Conservation (phyloP, 305 asterid species). For the Fraxinus sp. region DNA sequence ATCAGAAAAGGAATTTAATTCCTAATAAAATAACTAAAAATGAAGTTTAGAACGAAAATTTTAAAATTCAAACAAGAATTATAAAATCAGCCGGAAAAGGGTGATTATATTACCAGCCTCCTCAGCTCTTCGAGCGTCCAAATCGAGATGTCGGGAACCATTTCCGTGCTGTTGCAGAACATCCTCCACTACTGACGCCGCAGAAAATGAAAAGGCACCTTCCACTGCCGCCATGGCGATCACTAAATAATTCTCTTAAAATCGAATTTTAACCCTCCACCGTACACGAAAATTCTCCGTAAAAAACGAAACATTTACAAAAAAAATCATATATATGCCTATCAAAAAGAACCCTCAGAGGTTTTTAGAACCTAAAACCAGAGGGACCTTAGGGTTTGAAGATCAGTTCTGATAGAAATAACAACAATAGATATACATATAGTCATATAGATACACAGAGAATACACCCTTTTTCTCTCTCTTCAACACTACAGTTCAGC, state of each 20-base stretch:
- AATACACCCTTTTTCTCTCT: constrained; percentile 29
- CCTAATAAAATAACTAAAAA: neutral
- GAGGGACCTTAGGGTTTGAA: constrained; percentile 10
- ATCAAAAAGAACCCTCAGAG: neutral
- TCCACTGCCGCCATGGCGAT: constrained; percentile 41
- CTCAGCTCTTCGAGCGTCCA: constrained; percentile 83
- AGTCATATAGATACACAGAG: neutral
- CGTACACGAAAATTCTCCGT: constrained; percentile 26
- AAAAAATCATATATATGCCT: constrained; percentile 4
- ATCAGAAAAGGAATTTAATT: constrained; percentile 10
- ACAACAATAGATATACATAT: constrained; percentile 3
- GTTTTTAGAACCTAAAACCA: constrained; percentile 13
- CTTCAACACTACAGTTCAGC: constrained; percentile 31
- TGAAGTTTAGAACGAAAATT: neutral
- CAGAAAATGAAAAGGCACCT: constrained; percentile 52
- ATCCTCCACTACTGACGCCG: constrained; percentile 87
- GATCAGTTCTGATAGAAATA: constrained; percentile 17
- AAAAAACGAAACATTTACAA: neutral
- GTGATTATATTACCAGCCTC: constrained; percentile 68
- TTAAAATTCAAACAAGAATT: neutral
- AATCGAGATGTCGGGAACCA: constrained; percentile 72
- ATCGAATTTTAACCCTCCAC: constrained; percentile 24
- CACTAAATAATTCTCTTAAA: neutral
- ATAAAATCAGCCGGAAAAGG: constrained; percentile 10
- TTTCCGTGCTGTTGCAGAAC: constrained; percentile 88